A percentile compares a stretch with the other conserved stretches of the same genome.
Evolutionary conservation across 768 basidiomycete species (phyloP).

Genomic region (Amanita fuliginea): DNA sequence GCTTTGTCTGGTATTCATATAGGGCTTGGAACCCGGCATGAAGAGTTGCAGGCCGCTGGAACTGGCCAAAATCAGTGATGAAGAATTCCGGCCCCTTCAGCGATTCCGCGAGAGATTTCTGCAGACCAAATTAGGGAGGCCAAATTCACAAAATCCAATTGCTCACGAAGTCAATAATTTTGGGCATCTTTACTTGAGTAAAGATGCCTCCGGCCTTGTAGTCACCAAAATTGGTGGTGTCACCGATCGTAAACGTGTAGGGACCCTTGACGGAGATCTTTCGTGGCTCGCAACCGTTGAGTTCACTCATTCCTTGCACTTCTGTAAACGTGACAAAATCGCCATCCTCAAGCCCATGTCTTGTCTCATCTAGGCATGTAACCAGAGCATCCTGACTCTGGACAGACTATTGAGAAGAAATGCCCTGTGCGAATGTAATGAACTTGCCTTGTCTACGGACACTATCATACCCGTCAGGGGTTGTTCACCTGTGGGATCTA

Average conservation of each 20-base stretch:
- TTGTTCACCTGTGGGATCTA: slow-evolving; percentile 97
- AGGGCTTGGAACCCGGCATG: slow-evolving; percentile 95
- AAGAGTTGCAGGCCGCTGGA: slow-evolving; percentile 81
- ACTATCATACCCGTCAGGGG: slow-evolving; percentile 93
- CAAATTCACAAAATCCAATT: neutral
- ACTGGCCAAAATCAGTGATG: slow-evolving; percentile 96
- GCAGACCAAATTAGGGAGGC: slow-evolving; percentile 2
- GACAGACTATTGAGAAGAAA: neutral
- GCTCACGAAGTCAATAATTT: slow-evolving; percentile 85
- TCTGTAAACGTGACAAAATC: slow-evolving; percentile 96
- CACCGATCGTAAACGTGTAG: slow-evolving; percentile 94
- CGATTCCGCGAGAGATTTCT: slow-evolving; percentile 94
- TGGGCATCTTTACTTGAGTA: slow-evolving; percentile 99
- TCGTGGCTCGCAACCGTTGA: slow-evolving; percentile 86
- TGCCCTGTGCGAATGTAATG: slow-evolving; percentile 3
- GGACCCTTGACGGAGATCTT: slow-evolving; percentile 93
- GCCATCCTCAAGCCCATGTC: slow-evolving; percentile 97
- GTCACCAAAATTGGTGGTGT: slow-evolving; percentile 65
- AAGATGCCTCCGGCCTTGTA: slow-evolving; percentile 91
- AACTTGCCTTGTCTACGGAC: slow-evolving; percentile 69
- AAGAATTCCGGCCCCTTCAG: slow-evolving; percentile 74
- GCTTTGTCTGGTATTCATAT: slow-evolving; percentile 56
- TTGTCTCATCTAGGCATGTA: slow-evolving; percentile 92
- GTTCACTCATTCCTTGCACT: slow-evolving; percentile 86
- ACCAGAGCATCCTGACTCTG: slow-evolving; percentile 87